phyloP scores from a whole-genome alignment of 306 rosid genomes.

The Lathyrus aphaca region DNA sequence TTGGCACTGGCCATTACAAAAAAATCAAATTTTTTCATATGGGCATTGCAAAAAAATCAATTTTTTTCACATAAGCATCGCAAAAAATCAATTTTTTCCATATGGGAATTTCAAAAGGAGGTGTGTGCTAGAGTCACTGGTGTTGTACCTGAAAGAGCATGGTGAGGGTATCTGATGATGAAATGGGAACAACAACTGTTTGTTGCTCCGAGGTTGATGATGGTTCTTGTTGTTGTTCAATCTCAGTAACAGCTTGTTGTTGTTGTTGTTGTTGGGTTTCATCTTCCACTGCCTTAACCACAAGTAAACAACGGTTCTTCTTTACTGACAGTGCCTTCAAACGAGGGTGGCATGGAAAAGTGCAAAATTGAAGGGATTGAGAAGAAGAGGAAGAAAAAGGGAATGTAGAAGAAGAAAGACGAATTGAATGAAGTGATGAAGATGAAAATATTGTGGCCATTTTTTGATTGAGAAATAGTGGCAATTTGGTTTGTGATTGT shows the following conservation, averaged over 20 bases:
- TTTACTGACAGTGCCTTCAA: slow-evolving; percentile 23
- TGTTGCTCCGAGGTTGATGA: slow-evolving; percentile 48
- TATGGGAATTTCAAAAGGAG: slow-evolving; percentile 10
- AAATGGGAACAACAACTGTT: slow-evolving; percentile 77
- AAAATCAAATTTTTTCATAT: background rate
- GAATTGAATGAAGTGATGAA: slow-evolving; percentile 44
- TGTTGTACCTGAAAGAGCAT: slow-evolving; percentile 79
- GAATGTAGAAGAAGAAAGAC: slow-evolving; percentile 20
- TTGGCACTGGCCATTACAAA: background rate
- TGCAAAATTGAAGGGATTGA: slow-evolving; percentile 39
- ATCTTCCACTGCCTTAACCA: slow-evolving; percentile 51
- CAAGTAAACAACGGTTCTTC: slow-evolving; percentile 37
- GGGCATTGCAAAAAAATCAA: background rate
- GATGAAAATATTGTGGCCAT: slow-evolving; percentile 63
- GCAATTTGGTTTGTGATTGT: background rate
- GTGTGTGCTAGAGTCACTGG: background rate
- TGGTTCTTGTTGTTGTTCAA: slow-evolving; percentile 40
- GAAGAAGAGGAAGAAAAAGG: slow-evolving; percentile 24
- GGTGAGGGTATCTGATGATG: slow-evolving; percentile 76
- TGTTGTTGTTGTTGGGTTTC: slow-evolving; percentile 47
- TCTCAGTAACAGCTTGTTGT: slow-evolving; percentile 31
- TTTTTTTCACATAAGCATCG: background rate
- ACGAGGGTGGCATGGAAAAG: slow-evolving; percentile 39
- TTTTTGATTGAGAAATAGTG: slow-evolving; percentile 25
- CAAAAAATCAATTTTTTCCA: background rate